Conservation (phyloP, 148 eudicot species). For the Cornus suecica region DNA sequence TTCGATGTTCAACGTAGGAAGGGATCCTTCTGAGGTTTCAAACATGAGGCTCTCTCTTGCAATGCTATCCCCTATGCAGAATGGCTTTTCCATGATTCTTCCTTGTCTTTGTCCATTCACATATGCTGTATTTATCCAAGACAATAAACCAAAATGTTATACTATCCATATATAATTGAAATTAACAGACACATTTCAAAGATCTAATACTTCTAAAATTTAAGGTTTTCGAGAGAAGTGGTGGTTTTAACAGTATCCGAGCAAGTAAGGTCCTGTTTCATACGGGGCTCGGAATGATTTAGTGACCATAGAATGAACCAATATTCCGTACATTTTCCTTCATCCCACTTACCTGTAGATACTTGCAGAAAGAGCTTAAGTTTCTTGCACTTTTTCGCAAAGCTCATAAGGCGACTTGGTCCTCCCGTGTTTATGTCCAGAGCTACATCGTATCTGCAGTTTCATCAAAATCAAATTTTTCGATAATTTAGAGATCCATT, state of each 20-base stretch:
- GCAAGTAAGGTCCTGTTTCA: too few species aligned
- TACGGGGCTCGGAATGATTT: too few species aligned
- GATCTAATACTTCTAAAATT: too few species aligned
- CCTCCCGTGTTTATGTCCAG: slow-evolving; percentile 89
- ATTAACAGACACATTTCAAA: background rate
- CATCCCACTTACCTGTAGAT: slow-evolving; percentile 62
- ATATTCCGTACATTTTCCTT: background rate
- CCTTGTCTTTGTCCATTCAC: slow-evolving; percentile 99
- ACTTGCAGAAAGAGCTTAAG: slow-evolving; percentile 84
- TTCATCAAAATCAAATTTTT: background rate
- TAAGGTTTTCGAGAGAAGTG: too few species aligned
- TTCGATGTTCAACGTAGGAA: slow-evolving; percentile 57
- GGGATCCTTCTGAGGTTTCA: slow-evolving; percentile 24
- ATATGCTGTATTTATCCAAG: slow-evolving; percentile 61
- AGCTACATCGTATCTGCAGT: slow-evolving; percentile 85
- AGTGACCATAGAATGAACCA: too few species aligned
- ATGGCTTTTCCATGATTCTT: slow-evolving; percentile 80
- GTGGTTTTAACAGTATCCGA: too few species aligned
- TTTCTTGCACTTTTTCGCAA: slow-evolving; percentile 79
- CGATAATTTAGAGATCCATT: background rate
- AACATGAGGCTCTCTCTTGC: slow-evolving; percentile 40
- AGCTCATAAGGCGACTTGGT: slow-evolving; percentile 77
- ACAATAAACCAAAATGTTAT: background rate
- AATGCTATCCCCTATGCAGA: slow-evolving; percentile 69
- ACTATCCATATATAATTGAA: background rate